Percentiles rank a stretch among this genome's conserved stretches.
phyloP scores from a whole-genome alignment of 176 grass and related monocot species.

The Carex pumila region DNA sequence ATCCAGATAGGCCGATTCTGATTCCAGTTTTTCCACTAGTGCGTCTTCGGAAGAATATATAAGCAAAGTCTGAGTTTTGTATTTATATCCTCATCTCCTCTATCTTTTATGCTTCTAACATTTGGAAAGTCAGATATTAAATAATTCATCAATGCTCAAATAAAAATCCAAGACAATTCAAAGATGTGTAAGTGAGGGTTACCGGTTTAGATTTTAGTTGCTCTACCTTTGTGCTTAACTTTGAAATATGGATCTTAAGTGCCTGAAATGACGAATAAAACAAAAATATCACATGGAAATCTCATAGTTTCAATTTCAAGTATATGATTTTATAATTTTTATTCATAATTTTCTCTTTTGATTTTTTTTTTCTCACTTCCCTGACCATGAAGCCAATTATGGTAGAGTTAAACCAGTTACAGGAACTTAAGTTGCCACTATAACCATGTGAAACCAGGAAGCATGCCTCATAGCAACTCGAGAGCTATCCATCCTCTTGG shows the following conservation, averaged over 20 bases:
- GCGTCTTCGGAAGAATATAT: too few relatives aligned
- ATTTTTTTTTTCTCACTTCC: background rate
- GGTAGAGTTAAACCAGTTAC: background rate
- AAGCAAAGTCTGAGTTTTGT: too few relatives aligned
- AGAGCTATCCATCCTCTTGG: background rate
- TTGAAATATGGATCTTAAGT: conserved; percentile 47
- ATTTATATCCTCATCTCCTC: too few relatives aligned
- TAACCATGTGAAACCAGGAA: background rate
- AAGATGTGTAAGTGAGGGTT: too few relatives aligned
- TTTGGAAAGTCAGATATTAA: too few relatives aligned
- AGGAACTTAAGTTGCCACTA: background rate
- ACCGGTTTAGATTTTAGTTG: conserved; percentile 60
- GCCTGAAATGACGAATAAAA: conserved; percentile 34
- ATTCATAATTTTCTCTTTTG: background rate
- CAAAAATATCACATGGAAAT: background rate
- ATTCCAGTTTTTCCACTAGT: too few relatives aligned
- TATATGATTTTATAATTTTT: background rate
- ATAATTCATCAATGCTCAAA: too few relatives aligned
- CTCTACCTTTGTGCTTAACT: conserved; percentile 52
- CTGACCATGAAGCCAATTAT: background rate
- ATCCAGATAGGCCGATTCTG: too few relatives aligned
- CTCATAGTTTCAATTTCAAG: background rate
- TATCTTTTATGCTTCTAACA: too few relatives aligned
- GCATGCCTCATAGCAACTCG: background rate
- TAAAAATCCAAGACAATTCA: too few relatives aligned